Percentiles rank a stretch among this genome's conserved stretches.
Conservation (phyloP, 305 asterid species). For the Fraxinus greggii region DNA sequence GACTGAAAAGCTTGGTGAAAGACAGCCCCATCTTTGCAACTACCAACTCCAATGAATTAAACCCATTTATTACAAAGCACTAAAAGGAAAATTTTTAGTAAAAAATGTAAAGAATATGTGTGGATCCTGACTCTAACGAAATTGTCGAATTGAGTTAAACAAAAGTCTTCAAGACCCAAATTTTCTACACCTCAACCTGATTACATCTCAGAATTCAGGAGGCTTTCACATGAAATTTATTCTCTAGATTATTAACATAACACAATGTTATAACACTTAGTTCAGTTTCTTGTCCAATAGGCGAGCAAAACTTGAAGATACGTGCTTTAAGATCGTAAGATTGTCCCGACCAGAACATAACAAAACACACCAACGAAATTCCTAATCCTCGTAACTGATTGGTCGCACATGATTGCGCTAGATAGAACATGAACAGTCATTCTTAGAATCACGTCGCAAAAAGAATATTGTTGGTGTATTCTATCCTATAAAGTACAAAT, state of each 20-base stretch:
- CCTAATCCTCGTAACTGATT: not conserved
- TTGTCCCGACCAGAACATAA: not conserved
- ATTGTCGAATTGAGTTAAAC: not conserved
- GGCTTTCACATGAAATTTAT: not conserved
- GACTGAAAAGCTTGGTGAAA: constrained; percentile 35
- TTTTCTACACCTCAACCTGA: not conserved
- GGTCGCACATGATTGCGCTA: not conserved
- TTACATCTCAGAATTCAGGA: not conserved
- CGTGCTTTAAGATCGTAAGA: not conserved
- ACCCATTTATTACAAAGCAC: not conserved
- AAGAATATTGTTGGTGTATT: not conserved
- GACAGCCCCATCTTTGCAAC: constrained; percentile 46
- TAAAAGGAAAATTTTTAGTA: not conserved
- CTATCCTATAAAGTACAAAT: not conserved
- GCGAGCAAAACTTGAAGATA: not conserved
- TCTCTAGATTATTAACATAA: not conserved
- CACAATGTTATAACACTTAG: not conserved
- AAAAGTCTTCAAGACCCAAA: not conserved
- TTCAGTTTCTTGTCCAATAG: not conserved
- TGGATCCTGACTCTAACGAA: not conserved
- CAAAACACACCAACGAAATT: not conserved
- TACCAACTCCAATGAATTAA: constrained; percentile 16
- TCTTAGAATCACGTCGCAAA: not conserved
- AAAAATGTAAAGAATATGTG: too few relatives aligned
- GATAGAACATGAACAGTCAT: not conserved